These are phyloP conservation scores for Agrostemma githago DNA, from an alignment of 148 eudicot genomes.

Conservation along the genomic window DNA sequence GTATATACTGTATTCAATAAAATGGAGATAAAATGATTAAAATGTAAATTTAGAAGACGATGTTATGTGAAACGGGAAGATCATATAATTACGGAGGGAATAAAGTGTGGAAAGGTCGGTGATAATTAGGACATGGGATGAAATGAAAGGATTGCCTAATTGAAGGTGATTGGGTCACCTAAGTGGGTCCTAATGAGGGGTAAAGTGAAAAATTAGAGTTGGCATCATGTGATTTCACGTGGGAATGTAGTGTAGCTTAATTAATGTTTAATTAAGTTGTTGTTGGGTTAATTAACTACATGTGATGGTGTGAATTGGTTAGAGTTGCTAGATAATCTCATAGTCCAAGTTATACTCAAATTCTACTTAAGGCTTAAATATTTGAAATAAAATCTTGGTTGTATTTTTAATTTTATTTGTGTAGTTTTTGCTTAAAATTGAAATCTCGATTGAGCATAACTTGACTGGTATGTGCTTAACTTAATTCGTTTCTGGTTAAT, in stretches of 20 bases:
- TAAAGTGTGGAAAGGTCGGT: constrained; percentile 35
- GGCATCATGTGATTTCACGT: constrained; percentile 54
- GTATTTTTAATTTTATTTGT: not conserved
- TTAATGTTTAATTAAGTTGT: constrained; percentile 6
- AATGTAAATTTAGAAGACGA: too few species aligned
- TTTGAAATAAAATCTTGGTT: not conserved
- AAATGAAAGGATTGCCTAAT: constrained; percentile 23
- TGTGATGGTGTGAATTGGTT: too few species aligned
- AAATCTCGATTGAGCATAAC: too few species aligned
- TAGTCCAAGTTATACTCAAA: too few species aligned
- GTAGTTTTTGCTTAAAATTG: too few species aligned
- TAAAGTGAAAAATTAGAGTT: constrained; percentile 36
- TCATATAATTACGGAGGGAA: not conserved
- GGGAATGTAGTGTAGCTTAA: constrained; percentile 21
- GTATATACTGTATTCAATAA: too few species aligned
- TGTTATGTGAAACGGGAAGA: too few species aligned
- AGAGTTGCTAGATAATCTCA: too few species aligned
- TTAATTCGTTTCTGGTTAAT: too few species aligned
- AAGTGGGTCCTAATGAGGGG: constrained; percentile 11
- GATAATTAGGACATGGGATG: constrained; percentile 24
- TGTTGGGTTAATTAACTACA: not conserved
- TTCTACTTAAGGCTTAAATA: too few species aligned
- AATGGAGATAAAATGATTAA: too few species aligned
- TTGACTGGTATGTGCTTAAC: too few species aligned
- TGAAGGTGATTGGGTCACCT: constrained; percentile 16